Evolutionary conservation across 352 stramenopile genomes (phyloP).

Genomic region (Phytophthora sojae): DNA sequence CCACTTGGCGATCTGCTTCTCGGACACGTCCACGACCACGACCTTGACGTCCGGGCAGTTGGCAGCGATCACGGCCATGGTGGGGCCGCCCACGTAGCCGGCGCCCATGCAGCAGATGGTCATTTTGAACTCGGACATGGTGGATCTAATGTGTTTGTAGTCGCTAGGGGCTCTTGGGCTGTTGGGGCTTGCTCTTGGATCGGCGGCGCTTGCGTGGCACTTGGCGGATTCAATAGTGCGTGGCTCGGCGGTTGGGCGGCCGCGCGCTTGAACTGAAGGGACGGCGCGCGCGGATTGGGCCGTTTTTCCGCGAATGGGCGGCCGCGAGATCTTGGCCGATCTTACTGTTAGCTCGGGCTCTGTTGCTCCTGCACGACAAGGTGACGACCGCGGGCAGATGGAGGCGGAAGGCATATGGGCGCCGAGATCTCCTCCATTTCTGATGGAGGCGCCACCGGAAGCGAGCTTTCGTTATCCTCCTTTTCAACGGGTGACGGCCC

Average conservation of each 20-base stretch:
- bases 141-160: neutral
- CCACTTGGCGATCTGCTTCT: constrained; percentile 98
- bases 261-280: constrained; percentile 19
- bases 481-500: no score
- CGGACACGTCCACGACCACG: constrained; percentile 96
- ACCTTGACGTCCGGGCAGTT: constrained; percentile 98
- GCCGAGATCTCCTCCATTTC: neutral
- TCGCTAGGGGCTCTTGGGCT: neutral
- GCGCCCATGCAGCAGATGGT: constrained; percentile 97
- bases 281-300: constrained; percentile 11
- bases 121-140: constrained; percentile 73
- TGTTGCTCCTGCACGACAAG: neutral
- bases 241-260: constrained; percentile 2
- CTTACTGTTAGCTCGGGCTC: neutral
- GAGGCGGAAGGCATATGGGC: neutral
- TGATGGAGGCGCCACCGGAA: neutral
- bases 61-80: constrained; percentile 99
- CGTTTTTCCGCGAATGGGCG: constrained; percentile 21
- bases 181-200: constrained; percentile 1
- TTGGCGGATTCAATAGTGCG: constrained; percentile 40
- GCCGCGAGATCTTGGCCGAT: constrained; percentile 15
- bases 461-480: neutral
- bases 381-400: constrained; percentile 4
- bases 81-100: constrained; percentile 99
- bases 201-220: constrained; percentile 10